Base-by-base conservation (phyloP, 768 basidiomycete genomes). In the Galerina marginata region DNA sequence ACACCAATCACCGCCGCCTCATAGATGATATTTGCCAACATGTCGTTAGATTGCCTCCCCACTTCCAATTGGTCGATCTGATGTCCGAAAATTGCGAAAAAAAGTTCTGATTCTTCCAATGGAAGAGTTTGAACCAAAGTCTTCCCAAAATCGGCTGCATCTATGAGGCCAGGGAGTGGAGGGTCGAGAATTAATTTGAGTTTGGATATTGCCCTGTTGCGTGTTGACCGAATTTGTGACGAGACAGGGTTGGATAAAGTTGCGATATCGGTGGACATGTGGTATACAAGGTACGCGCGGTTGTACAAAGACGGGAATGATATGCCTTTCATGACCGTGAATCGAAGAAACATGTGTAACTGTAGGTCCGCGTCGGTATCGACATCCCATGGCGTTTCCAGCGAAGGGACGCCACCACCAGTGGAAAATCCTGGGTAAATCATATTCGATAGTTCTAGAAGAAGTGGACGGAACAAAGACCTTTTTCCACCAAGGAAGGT, bases 1-100 rank as follows among this genome's bases (percentile, higher is more conserved):
- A 73, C 60, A 1, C 72, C 72, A 49, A 73, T 56, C 12, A 70
- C 64, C 3, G 66, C 62, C 11, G 70, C 70, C 15, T 71, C 70
- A 25, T 67, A 68, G 25, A 70, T 63, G 6, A 70, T 59, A 23
- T 61, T 70, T 7, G 64, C 67, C 20, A 68, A 36, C 5, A 64
- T 45, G 12, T 68, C 65, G 56, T 71, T 65, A 0, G 67, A 52
- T 9, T 62, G 53, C 7, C 44, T 40, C 23, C 55, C 56, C 2
- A 67, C 56, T 4, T 48, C 47, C 2, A 63, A 50, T 7, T 56
- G 15, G 29, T 67, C 63, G 2, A 73, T 39, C n/a, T 63, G 49
- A 9, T 54, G 23, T 3, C 61, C 64, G 11, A 73, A 39, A 10
- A 62, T 51, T 2, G 60, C 54, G 39, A 73, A 70, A 53, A 73